phyloP scores from a whole-genome alignment of 805 yeast genomes.

The Danielia oregonensis region DNA sequence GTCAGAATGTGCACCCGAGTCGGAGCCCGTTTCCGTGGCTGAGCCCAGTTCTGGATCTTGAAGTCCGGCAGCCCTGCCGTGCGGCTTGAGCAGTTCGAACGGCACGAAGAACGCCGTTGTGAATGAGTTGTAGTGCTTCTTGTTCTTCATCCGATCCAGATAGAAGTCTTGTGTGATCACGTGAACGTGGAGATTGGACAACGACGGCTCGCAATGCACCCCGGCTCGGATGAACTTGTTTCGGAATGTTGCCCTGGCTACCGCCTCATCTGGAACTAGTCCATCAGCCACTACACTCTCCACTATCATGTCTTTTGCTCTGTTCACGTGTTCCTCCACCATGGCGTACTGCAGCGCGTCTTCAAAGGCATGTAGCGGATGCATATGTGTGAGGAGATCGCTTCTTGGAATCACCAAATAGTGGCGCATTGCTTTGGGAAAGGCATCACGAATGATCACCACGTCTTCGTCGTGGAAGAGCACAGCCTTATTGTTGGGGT shows the following conservation, averaged over 20 bases:
- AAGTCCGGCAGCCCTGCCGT: not conserved
- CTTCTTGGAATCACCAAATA: constrained; percentile 57
- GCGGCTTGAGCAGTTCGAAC: constrained; percentile 41
- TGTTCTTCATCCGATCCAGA: constrained; percentile 52
- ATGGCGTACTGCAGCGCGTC: constrained; percentile 22
- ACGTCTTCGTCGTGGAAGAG: constrained; percentile 49
- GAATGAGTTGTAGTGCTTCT: constrained; percentile 69
- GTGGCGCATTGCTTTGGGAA: constrained; percentile 63
- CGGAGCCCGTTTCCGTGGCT: too few species aligned
- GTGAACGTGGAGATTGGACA: constrained; percentile 70
- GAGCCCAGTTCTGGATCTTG: not conserved
- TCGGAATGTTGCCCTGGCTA: constrained; percentile 10
- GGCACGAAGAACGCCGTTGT: constrained; percentile 60
- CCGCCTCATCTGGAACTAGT: constrained; percentile 12
- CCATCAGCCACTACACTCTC: constrained; percentile 24
- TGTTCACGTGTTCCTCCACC: constrained; percentile 31
- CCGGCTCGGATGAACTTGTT: constrained; percentile 47
- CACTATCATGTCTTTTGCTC: constrained; percentile 29
- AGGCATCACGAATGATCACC: constrained; percentile 56
- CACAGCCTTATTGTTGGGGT: constrained; percentile 44
- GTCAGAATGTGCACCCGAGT: not conserved
- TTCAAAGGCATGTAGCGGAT: constrained; percentile 51
- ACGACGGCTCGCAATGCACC: constrained; percentile 67
- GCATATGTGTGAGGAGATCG: constrained; percentile 32
- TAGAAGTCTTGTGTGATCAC: constrained; percentile 63